Evolutionary conservation across 495 filamentous ascomycete species (phyloP).

Genomic region (Immersiella caudata): DNA sequence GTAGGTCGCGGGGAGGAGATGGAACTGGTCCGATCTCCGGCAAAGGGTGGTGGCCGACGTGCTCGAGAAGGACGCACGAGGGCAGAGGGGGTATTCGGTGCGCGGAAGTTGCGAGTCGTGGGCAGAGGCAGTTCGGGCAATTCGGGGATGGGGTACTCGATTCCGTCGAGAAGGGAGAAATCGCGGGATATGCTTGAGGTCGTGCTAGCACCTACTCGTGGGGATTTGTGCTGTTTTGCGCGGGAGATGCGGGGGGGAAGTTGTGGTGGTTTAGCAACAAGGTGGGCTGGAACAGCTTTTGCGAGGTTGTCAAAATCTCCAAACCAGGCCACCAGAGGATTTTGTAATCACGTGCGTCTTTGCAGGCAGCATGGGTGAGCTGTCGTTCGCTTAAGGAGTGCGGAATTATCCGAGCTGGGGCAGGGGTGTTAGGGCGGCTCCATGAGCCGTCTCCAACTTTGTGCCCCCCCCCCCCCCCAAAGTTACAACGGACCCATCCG

Average conservation of each 20-base stretch:
- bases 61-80: not conserved
- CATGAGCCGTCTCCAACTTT: not conserved
- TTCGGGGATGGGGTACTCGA: slow-evolving; percentile 1
- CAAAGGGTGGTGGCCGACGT: not conserved
- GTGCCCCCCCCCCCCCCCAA: not conserved
- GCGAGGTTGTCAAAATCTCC: slow-evolving; percentile 24
- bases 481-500: slow-evolving; percentile 5
- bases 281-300: slow-evolving; percentile 15
- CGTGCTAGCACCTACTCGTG: not conserved
- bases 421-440: not conserved
- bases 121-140: not conserved
- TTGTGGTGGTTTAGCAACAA: slow-evolving; percentile 12
- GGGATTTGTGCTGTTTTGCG: slow-evolving; percentile 5
- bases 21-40: not conserved
- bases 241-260: not conserved
- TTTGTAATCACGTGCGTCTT: slow-evolving; percentile 23
- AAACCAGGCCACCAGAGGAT: not conserved
- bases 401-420: not conserved
- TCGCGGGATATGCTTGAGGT: not conserved
- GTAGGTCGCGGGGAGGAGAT: not conserved
- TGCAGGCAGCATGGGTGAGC: not conserved
- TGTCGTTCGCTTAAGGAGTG: not conserved
- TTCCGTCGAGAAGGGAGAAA: not conserved
- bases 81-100: slow-evolving; percentile 2
- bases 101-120: not conserved